Base-by-base conservation (phyloP, 768 basidiomycete species). In the Heimioporus sp. region DNA sequence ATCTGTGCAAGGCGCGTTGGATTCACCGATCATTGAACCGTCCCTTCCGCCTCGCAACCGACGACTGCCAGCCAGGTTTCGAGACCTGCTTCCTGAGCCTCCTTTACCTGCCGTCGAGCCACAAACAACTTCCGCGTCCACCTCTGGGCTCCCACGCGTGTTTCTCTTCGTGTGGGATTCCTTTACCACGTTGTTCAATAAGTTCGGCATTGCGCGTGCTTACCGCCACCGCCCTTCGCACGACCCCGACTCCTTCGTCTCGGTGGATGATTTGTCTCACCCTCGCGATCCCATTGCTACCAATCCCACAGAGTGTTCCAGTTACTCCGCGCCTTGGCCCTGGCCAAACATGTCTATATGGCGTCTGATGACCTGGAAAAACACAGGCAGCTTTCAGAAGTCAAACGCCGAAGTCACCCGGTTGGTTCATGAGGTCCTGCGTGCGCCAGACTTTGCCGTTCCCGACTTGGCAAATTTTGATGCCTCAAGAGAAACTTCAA, bases 301-400 rank as follows among this genome's bases (percentile, higher is more conserved):
- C 24, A 13, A 8, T 16, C 21, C 12, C 8, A 43, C 24, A 16
- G 13, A 11, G 12, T 21, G 7, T 21, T 15, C 20, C 20, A 21
- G 24, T n/a, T 15, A 11, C 1, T 9, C 21, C 10, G 34, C 52
- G 13, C 58, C 58, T 8, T 59, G 58, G 58, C 58, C 55, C 2
- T 59, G 56, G 56, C 11, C 9, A 11, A 59, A 47, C 32, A 59
- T 59, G 52, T 17, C 21, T 0, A 43, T 56, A 8, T 58, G 54
- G 54, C 34, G 5, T 9, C 4, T 56, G 2, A 52, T 58, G 50
- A 35, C 36, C 1, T 58, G 57, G 54, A 31, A 19, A 10, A 6
- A 53, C 6, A 48, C 37, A 3, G 48, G 57, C 0, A 49, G 9
- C 19, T 24, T n/a, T 24, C 41, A 48, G 1, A 58, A 58, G 43